Evolutionary conservation across 768 basidiomycete genomes (phyloP), one percentile per base, ranked within the genome.

Genomic region (Suillus discolor): DNA sequence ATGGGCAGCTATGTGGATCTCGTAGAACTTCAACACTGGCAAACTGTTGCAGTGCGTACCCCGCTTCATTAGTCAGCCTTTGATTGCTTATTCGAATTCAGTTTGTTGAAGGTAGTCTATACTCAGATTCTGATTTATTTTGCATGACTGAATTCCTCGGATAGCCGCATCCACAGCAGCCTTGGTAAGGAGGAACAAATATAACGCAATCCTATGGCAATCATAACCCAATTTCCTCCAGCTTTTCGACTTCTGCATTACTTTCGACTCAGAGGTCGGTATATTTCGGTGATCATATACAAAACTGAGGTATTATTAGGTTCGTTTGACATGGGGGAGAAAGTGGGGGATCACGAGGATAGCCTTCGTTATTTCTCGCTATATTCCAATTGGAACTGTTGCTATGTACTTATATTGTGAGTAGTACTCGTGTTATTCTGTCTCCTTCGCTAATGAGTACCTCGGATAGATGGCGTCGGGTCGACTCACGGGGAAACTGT

Each of bases 361-460:
- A 5, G 67, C 68, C 23, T 73, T 74, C 62, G 15, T 57, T 28
- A n/a, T 57, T 15, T 67, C 51, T 39, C 73, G 72, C 34, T 74
- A 73, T 65, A 41, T 72, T 1, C 72, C 72, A 5, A 67, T 74
- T 7, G 51, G 61, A 39, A 69, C 67, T 11, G 41, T 71, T 15
- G 55, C 61, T 7, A 53, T 74, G 66, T 25, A 25, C 23, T 15
- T 51, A 51, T 51, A 25, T 51, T 51, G 49, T 16, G 7, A 28
- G 25, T 51, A 28, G 25, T 51, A 16, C 25, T 51, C 25, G 12
- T 13, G 7, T 6, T 23, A 16, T 3, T 16, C 3, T 8, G 3
- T 25, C 25, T 25, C 4, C 25, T 25, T 51, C 49, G 0, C 25
- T 51, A 13, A 51, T 5, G 7, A 51, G 13, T 23, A 5, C 18